Conservation (phyloP, 148 eudicot species). For the Dianthus caryophyllus region DNA sequence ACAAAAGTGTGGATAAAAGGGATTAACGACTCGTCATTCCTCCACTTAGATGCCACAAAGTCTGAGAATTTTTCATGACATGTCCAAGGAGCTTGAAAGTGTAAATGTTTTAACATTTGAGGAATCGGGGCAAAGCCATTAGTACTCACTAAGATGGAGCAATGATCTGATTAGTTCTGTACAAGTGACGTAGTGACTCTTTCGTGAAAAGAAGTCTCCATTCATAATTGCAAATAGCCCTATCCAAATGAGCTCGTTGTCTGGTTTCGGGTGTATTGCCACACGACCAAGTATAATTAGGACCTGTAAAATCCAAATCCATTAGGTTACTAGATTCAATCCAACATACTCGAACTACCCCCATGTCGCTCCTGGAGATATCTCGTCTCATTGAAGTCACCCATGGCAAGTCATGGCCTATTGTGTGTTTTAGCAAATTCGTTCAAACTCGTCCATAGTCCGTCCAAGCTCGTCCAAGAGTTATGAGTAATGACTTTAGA, state of each 20-base stretch:
- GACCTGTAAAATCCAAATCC: not conserved
- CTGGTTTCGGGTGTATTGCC: not conserved
- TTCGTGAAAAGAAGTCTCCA: not conserved
- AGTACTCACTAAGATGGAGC: not conserved
- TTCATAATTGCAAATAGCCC: not conserved
- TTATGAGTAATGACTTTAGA: too few species aligned
- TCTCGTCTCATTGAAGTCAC: too few species aligned
- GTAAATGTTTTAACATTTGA: not conserved
- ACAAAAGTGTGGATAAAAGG: not conserved
- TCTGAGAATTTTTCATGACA: not conserved
- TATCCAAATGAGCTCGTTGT: not conserved
- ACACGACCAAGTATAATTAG: not conserved
- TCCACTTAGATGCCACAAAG: not conserved
- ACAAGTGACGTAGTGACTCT: not conserved
- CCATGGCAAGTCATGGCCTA: too few species aligned
- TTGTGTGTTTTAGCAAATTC: too few species aligned
- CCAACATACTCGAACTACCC: not conserved
- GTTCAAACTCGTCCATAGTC: too few species aligned
- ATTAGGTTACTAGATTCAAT: not conserved
- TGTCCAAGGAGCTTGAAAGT: not conserved
- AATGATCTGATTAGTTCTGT: not conserved
- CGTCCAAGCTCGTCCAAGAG: too few species aligned
- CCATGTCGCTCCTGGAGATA: not conserved
- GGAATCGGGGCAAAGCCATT: not conserved
- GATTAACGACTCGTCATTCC: not conserved